Evolutionary conservation across 2,329 filamentous ascomycete genomes (phyloP).

Genomic region (Aspergillus quadrilineatus): DNA sequence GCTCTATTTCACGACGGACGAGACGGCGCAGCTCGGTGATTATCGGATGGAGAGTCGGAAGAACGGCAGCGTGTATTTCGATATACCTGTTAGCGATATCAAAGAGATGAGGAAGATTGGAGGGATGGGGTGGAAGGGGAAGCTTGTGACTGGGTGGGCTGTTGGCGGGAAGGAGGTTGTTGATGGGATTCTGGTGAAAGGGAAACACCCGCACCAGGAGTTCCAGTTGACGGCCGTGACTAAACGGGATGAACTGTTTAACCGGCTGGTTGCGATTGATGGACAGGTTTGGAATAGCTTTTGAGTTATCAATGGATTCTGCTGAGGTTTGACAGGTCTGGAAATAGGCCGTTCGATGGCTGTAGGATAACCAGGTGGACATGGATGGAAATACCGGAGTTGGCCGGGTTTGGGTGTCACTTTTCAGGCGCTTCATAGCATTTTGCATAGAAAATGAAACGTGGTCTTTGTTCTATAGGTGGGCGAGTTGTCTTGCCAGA

Average conservation of each 20-base stretch:
- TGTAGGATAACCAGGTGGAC: neutral
- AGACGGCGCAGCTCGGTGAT: conserved; percentile 34
- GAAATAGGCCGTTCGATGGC: neutral
- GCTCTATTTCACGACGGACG: conserved; percentile 61
- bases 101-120: conserved; percentile 74
- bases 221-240: conserved; percentile 69
- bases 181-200: conserved; percentile 69
- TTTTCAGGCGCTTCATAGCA: too few species aligned
- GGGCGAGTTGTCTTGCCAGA: too few species aligned
- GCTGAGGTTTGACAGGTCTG: conserved; percentile 4
- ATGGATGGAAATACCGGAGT: neutral
- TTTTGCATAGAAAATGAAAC: too few species aligned
- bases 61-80: conserved; percentile 64
- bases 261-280: conserved; percentile 74
- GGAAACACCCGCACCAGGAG: conserved; percentile 52
- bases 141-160: conserved; percentile 78
- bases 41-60: conserved; percentile 52
- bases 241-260: conserved; percentile 75
- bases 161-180: conserved; percentile 67
- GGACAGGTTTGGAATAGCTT: conserved; percentile 68
- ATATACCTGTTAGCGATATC: conserved; percentile 68
- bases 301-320: neutral
- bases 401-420: too few species aligned
- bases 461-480: too few species aligned
- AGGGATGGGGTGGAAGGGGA: conserved; percentile 81